phyloP scores from a whole-genome alignment of 495 filamentous ascomycete species.

The Aspergillus asperescens region DNA sequence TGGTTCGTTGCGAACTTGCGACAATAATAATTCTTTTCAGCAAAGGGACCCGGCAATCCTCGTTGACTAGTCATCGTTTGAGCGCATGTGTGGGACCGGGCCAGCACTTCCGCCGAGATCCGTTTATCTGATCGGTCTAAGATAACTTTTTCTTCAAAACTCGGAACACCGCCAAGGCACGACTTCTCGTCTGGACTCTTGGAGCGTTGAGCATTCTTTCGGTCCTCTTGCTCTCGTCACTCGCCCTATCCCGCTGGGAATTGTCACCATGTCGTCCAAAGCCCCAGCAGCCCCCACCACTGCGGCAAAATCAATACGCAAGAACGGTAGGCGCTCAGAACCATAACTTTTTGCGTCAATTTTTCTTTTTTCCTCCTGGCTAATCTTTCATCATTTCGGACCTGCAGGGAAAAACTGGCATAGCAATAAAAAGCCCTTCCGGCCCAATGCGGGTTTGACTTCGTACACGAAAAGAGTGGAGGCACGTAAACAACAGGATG shows the following conservation, averaged over 20 bases:
- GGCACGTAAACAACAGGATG: slow-evolving; percentile 56
- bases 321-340: slow-evolving; percentile 35
- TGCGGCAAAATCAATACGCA: slow-evolving; percentile 38
- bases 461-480: slow-evolving; percentile 71
- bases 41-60: slow-evolving; percentile 14
- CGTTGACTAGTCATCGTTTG: slow-evolving; percentile 10
- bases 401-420: slow-evolving; percentile 91
- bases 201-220: background rate
- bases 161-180: background rate
- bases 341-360: slow-evolving; percentile 12
- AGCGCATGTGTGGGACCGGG: slow-evolving; percentile 19
- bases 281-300: slow-evolving; percentile 15
- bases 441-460: slow-evolving; percentile 67
- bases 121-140: slow-evolving; percentile 38
- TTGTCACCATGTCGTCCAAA: slow-evolving; percentile 26
- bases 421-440: slow-evolving; percentile 73
- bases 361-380: slow-evolving; percentile 13
- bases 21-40: slow-evolving; percentile 15
- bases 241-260: background rate
- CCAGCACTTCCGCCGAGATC: slow-evolving; percentile 30
- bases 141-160: slow-evolving; percentile 34
- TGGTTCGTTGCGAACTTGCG: slow-evolving; percentile 13
- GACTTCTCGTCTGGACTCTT: background rate
- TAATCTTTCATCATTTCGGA: slow-evolving; percentile 18
- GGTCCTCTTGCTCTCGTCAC: background rate